Percentiles rank a stretch among this genome's conserved stretches.
phyloP scores from a whole-genome alignment of 331 rosid species.

The Arachis monticola region DNA sequence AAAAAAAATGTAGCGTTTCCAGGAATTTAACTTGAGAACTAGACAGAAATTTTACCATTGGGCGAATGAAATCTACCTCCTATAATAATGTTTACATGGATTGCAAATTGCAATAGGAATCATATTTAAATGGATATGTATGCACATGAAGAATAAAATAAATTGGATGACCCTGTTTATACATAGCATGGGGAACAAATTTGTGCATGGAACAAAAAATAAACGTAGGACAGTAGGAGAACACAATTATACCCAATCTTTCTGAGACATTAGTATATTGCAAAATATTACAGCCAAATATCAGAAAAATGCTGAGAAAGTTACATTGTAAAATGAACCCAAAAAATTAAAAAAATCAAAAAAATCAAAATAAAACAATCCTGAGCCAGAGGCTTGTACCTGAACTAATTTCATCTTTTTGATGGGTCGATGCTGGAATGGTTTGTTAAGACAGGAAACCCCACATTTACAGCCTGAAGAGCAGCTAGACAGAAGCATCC shows the following conservation, averaged over 20 bases:
- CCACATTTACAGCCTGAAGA: constrained; percentile 94
- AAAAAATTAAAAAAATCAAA: no score
- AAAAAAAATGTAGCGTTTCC: no score
- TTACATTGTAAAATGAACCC: background rate
- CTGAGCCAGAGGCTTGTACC: constrained; percentile 50
- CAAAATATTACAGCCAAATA: background rate
- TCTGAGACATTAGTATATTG: background rate
- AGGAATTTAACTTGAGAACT: no score
- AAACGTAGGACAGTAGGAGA: background rate
- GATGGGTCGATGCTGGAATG: constrained; percentile 79
- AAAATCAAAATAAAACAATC: background rate
- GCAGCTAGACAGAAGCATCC: constrained; percentile 97
- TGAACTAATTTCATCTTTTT: constrained; percentile 87
- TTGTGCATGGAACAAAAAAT: background rate
- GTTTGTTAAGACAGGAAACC: constrained; percentile 76
- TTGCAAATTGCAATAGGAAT: background rate
- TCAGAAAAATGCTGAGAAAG: constrained; percentile 15
- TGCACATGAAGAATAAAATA: background rate
- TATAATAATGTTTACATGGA: background rate
- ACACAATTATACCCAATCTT: background rate
- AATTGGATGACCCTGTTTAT: background rate
- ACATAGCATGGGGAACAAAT: background rate
- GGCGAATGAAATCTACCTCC: background rate
- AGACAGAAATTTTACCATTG: no score
- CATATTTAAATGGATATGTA: background rate